These are phyloP conservation scores for Ambispora gerdemannii DNA, from an alignment of 192 early-diverging fungal genomes.

Conservation along the genomic window DNA sequence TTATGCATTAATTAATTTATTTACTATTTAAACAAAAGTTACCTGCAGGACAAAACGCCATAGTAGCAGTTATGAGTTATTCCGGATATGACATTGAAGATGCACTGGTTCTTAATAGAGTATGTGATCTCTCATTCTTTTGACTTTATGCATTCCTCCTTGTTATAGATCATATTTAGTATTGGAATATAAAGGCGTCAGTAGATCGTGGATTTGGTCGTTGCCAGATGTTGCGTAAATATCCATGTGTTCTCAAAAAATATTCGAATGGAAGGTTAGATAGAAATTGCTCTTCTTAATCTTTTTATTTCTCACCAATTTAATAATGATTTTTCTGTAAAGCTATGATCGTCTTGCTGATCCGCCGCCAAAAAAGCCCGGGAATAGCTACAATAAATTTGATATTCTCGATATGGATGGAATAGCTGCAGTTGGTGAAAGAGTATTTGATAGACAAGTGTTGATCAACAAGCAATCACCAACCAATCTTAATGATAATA, in stretches of 20 bases:
- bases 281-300: background rate
- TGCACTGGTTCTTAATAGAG: conserved; percentile 93
- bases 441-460: conserved; percentile 64
- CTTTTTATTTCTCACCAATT: background rate
- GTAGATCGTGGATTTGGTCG: conserved; percentile 95
- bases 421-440: conserved; percentile 81
- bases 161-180: background rate
- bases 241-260: conserved; percentile 75
- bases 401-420: conserved; percentile 84
- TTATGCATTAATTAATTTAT: background rate
- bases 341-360: conserved; percentile 73
- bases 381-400: conserved; percentile 49
- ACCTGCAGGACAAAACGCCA: conserved; percentile 85
- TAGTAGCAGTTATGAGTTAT: conserved; percentile 95
- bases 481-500: conserved; percentile 62
- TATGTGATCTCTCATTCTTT: conserved; percentile 31
- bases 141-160: conserved; percentile 5
- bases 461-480: conserved; percentile 90
- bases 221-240: conserved; percentile 92
- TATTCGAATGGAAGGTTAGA: conserved; percentile 81
- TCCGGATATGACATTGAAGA: conserved; percentile 99
- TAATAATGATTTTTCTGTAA: conserved; percentile 12
- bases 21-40: conserved; percentile 36
- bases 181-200: conserved; percentile 47
- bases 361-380: conserved; percentile 43